Evolutionary conservation across 2,329 filamentous ascomycete genomes (phyloP).

Genomic region (Sporothrix phasma): DNA sequence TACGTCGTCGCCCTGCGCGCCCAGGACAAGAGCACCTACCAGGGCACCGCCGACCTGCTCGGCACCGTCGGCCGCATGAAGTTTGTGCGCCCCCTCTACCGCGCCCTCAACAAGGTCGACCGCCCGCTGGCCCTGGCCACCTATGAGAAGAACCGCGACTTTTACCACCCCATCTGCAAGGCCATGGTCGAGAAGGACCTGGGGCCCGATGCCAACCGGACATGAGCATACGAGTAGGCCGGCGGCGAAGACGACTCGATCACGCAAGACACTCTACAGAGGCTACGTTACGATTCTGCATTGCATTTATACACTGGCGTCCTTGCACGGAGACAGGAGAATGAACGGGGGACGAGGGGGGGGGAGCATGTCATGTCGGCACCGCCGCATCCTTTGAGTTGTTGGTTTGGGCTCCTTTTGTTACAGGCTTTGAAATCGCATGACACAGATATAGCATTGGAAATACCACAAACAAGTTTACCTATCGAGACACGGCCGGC

Average conservation of each 20-base stretch:
- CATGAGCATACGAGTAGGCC: background rate
- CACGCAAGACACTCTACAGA: background rate
- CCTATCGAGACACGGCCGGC: background rate
- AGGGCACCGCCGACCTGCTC: conserved; percentile 63
- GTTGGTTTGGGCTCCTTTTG: no score
- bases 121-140: conserved; percentile 65
- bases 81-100: conserved; percentile 81
- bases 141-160: conserved; percentile 78
- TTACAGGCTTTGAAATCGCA: background rate
- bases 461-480: background rate
- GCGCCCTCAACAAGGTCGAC: conserved; percentile 65
- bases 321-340: background rate
- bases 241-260: background rate
- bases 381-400: background rate
- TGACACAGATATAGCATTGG: background rate
- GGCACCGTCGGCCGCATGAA: conserved; percentile 90
- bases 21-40: conserved; percentile 57
- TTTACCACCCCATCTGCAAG: conserved; percentile 91
- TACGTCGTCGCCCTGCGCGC: conserved; percentile 70
- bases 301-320: conserved; percentile 1
- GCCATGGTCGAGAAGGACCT: conserved; percentile 82
- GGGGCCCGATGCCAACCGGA: conserved; percentile 25
- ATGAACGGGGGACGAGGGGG: background rate
- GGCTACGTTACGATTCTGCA: background rate
- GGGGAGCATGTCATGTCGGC: background rate